A percentile compares a stretch with the other conserved stretches of the same genome.
Evolutionary conservation across 495 filamentous ascomycete genomes (phyloP).

Genomic region (Talaromyces thailandensis): DNA sequence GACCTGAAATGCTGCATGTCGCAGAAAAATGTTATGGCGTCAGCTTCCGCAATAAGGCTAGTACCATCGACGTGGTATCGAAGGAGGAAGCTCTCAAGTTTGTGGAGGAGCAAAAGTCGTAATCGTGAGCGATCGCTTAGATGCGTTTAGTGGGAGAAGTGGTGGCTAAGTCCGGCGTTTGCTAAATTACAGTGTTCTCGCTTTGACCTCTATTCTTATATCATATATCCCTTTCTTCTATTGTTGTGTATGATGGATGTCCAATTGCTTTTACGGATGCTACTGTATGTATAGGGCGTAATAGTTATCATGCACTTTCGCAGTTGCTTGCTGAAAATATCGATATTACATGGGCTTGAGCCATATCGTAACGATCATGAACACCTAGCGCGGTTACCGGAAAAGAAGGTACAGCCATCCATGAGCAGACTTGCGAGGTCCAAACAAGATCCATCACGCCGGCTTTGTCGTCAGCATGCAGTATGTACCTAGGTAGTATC

Average conservation of each 20-base stretch:
- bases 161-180: not conserved
- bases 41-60: constrained; percentile 86
- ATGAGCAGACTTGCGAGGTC: no score
- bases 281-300: not conserved
- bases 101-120: constrained; percentile 69
- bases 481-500: no score
- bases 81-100: constrained; percentile 85
- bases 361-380: no score
- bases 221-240: not conserved
- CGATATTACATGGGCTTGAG: no score
- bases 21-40: constrained; percentile 98
- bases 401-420: no score
- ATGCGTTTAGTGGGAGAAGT: not conserved
- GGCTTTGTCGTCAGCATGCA: not conserved
- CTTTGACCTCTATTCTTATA: not conserved
- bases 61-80: constrained; percentile 79
- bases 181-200: not conserved
- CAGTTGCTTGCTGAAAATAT: not conserved
- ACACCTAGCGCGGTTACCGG: no score
- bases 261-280: not conserved
- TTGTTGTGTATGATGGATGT: not conserved
- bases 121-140: not conserved
- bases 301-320: not conserved
- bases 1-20: constrained; percentile 90
- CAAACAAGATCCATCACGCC: not conserved